Conservation (phyloP, 208 protist genomes). For the Leishmania guyanensis region DNA sequence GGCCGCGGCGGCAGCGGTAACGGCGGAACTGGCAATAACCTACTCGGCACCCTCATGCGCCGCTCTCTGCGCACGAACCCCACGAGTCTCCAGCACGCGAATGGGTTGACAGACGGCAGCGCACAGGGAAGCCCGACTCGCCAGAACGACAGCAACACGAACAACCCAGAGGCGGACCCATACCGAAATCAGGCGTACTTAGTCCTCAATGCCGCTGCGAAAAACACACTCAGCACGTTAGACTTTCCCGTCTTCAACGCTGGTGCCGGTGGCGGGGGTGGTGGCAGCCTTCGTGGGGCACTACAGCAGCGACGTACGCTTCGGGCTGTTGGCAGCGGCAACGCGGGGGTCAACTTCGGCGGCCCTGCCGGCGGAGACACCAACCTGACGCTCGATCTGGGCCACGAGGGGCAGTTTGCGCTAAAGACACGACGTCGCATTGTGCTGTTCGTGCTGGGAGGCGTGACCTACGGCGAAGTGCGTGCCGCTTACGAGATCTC, state of each 20-base stretch:
- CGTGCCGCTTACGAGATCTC: slow-evolving; percentile 70
- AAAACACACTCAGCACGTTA: slow-evolving; percentile 46
- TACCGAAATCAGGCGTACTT: slow-evolving; percentile 63
- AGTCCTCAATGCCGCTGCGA: slow-evolving; percentile 54
- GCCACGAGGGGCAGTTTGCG: slow-evolving; percentile 44
- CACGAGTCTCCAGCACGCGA: slow-evolving; percentile 7
- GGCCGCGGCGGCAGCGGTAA: neutral
- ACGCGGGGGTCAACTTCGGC: slow-evolving; percentile 5
- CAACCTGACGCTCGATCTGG: slow-evolving; percentile 48
- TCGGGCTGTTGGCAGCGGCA: slow-evolving; percentile 5
- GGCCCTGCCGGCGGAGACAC: slow-evolving; percentile 13
- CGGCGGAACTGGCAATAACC: neutral
- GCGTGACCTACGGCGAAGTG: slow-evolving; percentile 70
- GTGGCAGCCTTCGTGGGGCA: slow-evolving; percentile 9
- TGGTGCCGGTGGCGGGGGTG: slow-evolving; percentile 9
- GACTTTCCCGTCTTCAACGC: slow-evolving; percentile 68
- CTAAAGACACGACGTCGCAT: slow-evolving; percentile 52
- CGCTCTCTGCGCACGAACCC: slow-evolving; percentile 29
- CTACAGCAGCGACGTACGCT: slow-evolving; percentile 20
- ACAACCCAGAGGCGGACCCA: slow-evolving; percentile 27
- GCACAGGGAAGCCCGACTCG: slow-evolving; percentile 1
- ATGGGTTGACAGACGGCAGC: neutral
- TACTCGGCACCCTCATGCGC: slow-evolving; percentile 10
- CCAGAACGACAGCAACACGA: slow-evolving; percentile 2
- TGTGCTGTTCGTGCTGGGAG: slow-evolving; percentile 79